Base-by-base conservation (phyloP, 148 eudicot genomes). In the Camellia granthamiana region DNA sequence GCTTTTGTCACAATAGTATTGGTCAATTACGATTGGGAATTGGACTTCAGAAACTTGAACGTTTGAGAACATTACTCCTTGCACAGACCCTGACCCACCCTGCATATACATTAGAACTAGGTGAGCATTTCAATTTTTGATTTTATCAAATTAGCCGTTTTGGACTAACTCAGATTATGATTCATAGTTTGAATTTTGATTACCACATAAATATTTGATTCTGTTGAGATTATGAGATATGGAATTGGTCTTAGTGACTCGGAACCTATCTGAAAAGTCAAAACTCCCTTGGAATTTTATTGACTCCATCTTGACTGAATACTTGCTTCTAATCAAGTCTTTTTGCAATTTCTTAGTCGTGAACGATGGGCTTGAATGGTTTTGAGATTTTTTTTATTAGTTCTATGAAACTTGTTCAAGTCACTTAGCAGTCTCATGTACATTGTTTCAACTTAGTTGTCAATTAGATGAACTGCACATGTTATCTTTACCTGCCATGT, bases 61-160 rank as follows among this genome's bases (percentile, higher is more conserved):
- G 87, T 95, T 93, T 77, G 97, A 90, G 82, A 95, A 95, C 47
- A 89, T 80, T 47, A 95, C 84, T 23, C 87, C 91, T 88, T 90
- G 90, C 44, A 93, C 99, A 18, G 93, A 90, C 18, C 99, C 99
- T 62, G 93, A 89, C 23, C 97, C 99, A 54, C 99, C 99, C 99
- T 95, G 92, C 71, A 81, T 0, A 38, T 56, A 44, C 49, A 56
- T 69, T 60, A 47, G 67, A 58, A 13, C 56, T 79, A 79, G 11
- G 65, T 78, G 56, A 74, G 69, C 74, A 21, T 54, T 19, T 51
- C 10, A 19, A 60, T 41, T 30, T 30, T 59, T 70, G 11, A 13
- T 9, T 30, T 41, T 12, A 55, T 41, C 44, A n/a, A 69, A n/a
- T 54, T 15, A 51, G 72, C 23, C 16, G 59, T 51, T 66, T 30